Conservation (phyloP, 192 early-diverging fungal species). For the Diversispora eburnea region DNA sequence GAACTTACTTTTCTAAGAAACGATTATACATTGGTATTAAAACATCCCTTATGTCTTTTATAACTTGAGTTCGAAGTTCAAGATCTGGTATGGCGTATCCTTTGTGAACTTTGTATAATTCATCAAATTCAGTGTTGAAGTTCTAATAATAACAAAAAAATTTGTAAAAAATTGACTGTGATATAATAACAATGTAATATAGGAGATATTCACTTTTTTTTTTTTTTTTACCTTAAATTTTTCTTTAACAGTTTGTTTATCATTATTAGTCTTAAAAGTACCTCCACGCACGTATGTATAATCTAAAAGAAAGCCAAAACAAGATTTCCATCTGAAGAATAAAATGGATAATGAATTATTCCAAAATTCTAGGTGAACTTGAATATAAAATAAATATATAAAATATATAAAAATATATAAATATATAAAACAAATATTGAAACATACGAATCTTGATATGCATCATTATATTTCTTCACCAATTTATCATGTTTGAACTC, state of each 20-base stretch:
- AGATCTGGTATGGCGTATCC: slow-evolving; percentile 74
- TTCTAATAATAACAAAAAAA: slow-evolving; percentile 42
- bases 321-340: slow-evolving; percentile 61
- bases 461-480: slow-evolving; percentile 49
- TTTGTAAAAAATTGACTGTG: neutral
- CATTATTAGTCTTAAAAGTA: slow-evolving; percentile 55
- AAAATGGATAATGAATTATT: neutral
- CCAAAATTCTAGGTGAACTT: neutral
- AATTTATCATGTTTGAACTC: slow-evolving; percentile 50
- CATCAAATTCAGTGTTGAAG: slow-evolving; percentile 83
- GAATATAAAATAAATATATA: neutral
- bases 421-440: too few relatives aligned
- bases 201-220: neutral
- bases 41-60: slow-evolving; percentile 68
- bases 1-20: slow-evolving; percentile 68
- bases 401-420: neutral
- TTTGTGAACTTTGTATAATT: slow-evolving; percentile 62
- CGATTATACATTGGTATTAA: slow-evolving; percentile 74
- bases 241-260: slow-evolving; percentile 74
- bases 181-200: neutral
- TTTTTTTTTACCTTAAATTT: slow-evolving; percentile 67
- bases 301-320: slow-evolving; percentile 71
- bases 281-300: slow-evolving; percentile 66
- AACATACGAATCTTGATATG: slow-evolving; percentile 45
- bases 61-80: slow-evolving; percentile 65